A percentile compares a stretch with the other conserved stretches of the same genome.
phyloP scores from a whole-genome alignment of 768 basidiomycete genomes.

The Infundibulicybe gibba region DNA sequence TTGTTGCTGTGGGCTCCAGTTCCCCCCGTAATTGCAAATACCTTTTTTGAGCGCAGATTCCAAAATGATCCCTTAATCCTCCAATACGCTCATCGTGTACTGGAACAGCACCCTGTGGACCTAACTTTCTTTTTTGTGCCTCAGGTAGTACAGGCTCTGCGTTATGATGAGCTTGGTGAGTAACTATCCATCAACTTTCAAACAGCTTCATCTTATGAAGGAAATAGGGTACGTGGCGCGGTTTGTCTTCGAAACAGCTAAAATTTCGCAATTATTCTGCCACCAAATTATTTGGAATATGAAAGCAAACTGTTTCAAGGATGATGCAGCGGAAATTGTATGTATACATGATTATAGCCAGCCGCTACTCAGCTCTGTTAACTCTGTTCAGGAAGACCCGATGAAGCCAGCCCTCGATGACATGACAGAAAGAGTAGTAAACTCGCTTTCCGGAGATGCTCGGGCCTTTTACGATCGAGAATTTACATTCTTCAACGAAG shows the following conservation, averaged over 20 bases:
- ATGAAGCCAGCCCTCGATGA: constrained; percentile 95
- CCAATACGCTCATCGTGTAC: constrained; percentile 94
- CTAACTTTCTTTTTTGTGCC: constrained; percentile 99
- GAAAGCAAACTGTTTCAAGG: constrained; percentile 97
- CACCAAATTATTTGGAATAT: constrained; percentile 99
- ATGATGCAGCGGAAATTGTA: constrained; percentile 83
- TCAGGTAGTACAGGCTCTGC: constrained; percentile 94
- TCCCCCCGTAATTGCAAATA: constrained; percentile 76
- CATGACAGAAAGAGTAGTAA: constrained; percentile 78
- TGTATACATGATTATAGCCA: constrained; percentile 14
- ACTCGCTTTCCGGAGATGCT: constrained; percentile 85
- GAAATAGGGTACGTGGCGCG: constrained; percentile 82
- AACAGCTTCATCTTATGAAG: background rate
- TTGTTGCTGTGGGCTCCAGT: constrained; percentile 87
- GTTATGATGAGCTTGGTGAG: constrained; percentile 84
- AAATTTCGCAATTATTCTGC: constrained; percentile 96
- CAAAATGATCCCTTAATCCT: constrained; percentile 80
- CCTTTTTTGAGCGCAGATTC: constrained; percentile 84
- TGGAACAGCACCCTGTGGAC: constrained; percentile 93
- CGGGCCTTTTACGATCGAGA: constrained; percentile 90
- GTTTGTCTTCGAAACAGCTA: constrained; percentile 96
- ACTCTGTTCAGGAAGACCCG: constrained; percentile 69
- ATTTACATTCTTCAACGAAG: constrained; percentile 92
- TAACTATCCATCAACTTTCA: background rate
- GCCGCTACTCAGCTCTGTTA: constrained; percentile 1